A percentile compares a stretch with the other conserved stretches of the same genome.
Conservation (phyloP, 2,329 filamentous ascomycete genomes). For the Claviceps sp. region DNA sequence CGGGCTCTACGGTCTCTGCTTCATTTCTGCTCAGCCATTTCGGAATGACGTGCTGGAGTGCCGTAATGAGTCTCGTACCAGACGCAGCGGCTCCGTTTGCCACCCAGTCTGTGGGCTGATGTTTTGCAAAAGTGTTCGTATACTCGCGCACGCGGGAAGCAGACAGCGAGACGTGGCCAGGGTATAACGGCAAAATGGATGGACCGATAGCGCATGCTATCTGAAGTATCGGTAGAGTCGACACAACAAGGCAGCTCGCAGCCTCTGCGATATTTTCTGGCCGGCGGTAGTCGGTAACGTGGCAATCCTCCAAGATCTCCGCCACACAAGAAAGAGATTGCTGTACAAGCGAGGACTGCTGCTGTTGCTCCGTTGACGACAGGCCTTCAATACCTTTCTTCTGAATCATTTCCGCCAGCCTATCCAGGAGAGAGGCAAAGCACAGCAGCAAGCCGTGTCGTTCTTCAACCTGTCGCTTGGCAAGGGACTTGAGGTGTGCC, state of each 20-base stretch:
- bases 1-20: slow-evolving; percentile 32
- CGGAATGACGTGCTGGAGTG: slow-evolving; percentile 22
- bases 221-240: slow-evolving; percentile 35
- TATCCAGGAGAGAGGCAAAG: slow-evolving; percentile 44
- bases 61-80: slow-evolving; percentile 12
- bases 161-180: slow-evolving; percentile 15
- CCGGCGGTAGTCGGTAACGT: slow-evolving; percentile 35
- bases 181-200: slow-evolving; percentile 5
- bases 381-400: slow-evolving; percentile 5
- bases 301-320: slow-evolving; percentile 27
- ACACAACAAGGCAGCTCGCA: slow-evolving; percentile 42
- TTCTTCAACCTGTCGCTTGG: slow-evolving; percentile 49
- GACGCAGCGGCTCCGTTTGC: slow-evolving; percentile 6
- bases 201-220: slow-evolving; percentile 14
- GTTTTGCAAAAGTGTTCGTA: slow-evolving; percentile 9
- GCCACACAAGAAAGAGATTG: slow-evolving; percentile 17
- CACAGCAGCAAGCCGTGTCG: slow-evolving; percentile 53
- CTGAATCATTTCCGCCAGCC: slow-evolving; percentile 22
- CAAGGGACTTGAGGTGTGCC: slow-evolving; percentile 30
- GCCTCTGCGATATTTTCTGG: slow-evolving; percentile 54
- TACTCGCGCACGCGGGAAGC: slow-evolving; percentile 10
- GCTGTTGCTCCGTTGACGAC: background rate
- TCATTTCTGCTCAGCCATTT: slow-evolving; percentile 38
- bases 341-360: slow-evolving; percentile 13
- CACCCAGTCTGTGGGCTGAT: slow-evolving; percentile 7